Conservation (phyloP, 805 yeast species). For the Candida insectalens region DNA sequence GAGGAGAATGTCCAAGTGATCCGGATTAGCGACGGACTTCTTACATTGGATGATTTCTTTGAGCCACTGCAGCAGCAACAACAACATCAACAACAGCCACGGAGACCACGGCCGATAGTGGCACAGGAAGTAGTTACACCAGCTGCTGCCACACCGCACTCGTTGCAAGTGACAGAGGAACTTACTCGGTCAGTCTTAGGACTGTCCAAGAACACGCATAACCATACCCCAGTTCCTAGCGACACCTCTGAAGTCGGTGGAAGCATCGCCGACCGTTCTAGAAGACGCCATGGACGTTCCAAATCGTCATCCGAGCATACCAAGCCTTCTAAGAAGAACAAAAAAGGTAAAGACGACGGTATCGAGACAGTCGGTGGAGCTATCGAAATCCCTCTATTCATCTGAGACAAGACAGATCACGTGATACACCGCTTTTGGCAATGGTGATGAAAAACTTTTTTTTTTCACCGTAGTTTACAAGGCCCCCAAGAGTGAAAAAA, state of each 20-base stretch:
- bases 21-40: constrained; percentile 17
- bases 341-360: constrained; percentile 9
- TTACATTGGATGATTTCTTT: constrained; percentile 23
- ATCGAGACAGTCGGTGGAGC: constrained; percentile 32
- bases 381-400: constrained; percentile 35
- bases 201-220: constrained; percentile 2
- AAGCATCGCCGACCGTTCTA: constrained; percentile 4
- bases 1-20: constrained; percentile 23
- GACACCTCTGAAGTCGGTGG: constrained; percentile 4
- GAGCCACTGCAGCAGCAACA: background rate
- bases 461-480: background rate
- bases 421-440: too few relatives aligned
- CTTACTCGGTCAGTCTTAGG: constrained; percentile 20
- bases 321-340: constrained; percentile 4
- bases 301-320: too few relatives aligned
- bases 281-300: constrained; percentile 5
- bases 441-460: too few relatives aligned
- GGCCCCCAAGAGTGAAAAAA: background rate
- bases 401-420: constrained; percentile 12
- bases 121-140: background rate
- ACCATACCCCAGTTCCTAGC: background rate
- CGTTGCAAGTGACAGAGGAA: constrained; percentile 11
- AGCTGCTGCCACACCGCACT: background rate
- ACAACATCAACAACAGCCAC: background rate
- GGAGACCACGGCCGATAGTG: background rate